These are phyloP conservation scores for Candida gorgasii DNA, from an alignment of 805 yeast species.

Conservation along the genomic window DNA sequence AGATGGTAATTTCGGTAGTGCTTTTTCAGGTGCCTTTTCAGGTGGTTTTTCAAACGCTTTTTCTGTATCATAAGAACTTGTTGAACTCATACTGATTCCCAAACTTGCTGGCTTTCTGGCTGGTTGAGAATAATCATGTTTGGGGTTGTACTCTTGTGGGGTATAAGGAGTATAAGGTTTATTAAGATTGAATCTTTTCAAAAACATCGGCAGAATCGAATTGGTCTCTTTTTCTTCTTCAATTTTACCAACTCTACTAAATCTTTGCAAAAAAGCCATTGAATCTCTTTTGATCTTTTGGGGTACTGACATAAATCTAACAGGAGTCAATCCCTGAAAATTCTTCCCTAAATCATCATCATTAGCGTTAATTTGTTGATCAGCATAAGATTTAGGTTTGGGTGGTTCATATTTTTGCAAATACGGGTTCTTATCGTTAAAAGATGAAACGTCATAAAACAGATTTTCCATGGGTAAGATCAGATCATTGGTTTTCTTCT, in stretches of 20 bases:
- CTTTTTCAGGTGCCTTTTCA: constrained; percentile 5
- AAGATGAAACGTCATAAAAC: constrained; percentile 11
- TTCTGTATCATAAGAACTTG: not conserved
- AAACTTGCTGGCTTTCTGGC: not conserved
- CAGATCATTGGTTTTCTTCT: constrained; percentile 14
- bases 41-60: no score
- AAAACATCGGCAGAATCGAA: constrained; percentile 29
- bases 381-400: not conserved
- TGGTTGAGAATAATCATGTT: constrained; percentile 1
- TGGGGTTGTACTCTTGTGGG: not conserved
- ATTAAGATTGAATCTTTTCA: constrained; percentile 33
- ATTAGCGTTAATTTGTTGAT: not conserved
- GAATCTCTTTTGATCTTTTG: constrained; percentile 17
- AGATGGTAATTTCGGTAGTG: constrained; percentile 21
- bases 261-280: constrained; percentile 20
- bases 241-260: constrained; percentile 26
- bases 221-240: constrained; percentile 16
- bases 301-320: constrained; percentile 12
- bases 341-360: not conserved
- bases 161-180: constrained; percentile 17
- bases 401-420: not conserved
- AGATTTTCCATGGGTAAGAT: constrained; percentile 13
- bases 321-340: constrained; percentile 11
- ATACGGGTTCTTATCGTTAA: constrained; percentile 7
- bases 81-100: not conserved